Conservation (phyloP, 805 yeast genomes). For the Starmerella khaoyaiensis region DNA sequence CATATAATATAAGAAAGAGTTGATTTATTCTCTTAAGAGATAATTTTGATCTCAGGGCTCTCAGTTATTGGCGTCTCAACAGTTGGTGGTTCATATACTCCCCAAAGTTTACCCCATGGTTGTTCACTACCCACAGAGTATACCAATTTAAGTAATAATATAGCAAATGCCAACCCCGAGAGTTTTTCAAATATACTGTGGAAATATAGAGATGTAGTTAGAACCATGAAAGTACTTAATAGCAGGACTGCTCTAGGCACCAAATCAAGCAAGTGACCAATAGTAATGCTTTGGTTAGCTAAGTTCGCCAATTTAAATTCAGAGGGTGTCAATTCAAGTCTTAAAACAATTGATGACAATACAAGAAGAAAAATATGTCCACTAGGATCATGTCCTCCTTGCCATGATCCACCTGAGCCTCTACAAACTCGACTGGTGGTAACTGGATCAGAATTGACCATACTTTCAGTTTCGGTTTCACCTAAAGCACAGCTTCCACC, state of each 20-base stretch:
- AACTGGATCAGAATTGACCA: not conserved
- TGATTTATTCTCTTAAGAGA: too few species aligned
- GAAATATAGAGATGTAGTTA: conserved; percentile 73
- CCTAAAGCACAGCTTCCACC: conserved; percentile 60
- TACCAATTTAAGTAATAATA: conserved; percentile 35
- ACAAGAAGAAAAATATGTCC: conserved; percentile 80
- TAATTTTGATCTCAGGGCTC: too few species aligned
- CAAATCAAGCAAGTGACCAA: not conserved
- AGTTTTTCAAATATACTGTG: conserved; percentile 69
- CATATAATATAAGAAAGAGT: too few species aligned
- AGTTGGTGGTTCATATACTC: not conserved
- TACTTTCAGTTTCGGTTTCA: too few species aligned
- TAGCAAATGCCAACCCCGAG: conserved; percentile 53
- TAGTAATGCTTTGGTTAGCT: not conserved
- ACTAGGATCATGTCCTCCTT: conserved; percentile 89
- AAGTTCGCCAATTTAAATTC: not conserved
- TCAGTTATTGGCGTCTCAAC: not conserved
- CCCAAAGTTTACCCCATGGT: conserved; percentile 7
- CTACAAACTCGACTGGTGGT: conserved; percentile 32
- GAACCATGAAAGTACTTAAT: conserved; percentile 65
- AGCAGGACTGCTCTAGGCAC: conserved; percentile 34
- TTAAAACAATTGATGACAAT: conserved; percentile 49
- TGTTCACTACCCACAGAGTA: conserved; percentile 27
- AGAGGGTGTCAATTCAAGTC: conserved; percentile 47
- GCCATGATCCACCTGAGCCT: conserved; percentile 51